phyloP scores from a whole-genome alignment of 2,329 filamentous ascomycete species.

The Hypoxylon sp. region DNA sequence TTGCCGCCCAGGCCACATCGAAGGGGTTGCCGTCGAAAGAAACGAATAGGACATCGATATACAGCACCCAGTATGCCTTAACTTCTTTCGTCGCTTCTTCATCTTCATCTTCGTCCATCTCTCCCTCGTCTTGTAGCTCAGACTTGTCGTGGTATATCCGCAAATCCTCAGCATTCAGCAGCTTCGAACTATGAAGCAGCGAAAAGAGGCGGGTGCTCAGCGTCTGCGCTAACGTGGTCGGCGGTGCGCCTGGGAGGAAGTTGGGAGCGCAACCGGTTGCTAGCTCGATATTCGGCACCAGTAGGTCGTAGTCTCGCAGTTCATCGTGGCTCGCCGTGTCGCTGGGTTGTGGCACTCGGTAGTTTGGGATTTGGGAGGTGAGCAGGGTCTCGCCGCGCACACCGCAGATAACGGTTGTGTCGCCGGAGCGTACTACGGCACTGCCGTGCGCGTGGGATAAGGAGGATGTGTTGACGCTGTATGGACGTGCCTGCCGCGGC shows the following conservation, averaged over 20 bases:
- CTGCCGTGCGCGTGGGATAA: constrained; percentile 92
- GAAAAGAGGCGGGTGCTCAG: constrained; percentile 85
- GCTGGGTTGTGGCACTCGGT: constrained; percentile 62
- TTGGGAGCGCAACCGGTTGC: constrained; percentile 90
- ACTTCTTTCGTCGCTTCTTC: constrained; percentile 61
- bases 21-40: constrained; percentile 93
- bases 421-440: constrained; percentile 87
- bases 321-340: constrained; percentile 58
- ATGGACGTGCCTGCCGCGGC: constrained; percentile 76
- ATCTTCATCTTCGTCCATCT: constrained; percentile 45
- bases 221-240: constrained; percentile 84
- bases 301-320: constrained; percentile 75
- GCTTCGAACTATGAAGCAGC: constrained; percentile 77
- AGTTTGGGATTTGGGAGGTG: constrained; percentile 80
- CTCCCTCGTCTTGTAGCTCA: constrained; percentile 51
- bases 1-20: constrained; percentile 89
- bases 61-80: constrained; percentile 94
- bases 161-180: constrained; percentile 78
- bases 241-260: constrained; percentile 87
- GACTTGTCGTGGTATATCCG: constrained; percentile 71
- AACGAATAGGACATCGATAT: constrained; percentile 95
- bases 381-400: constrained; percentile 88
- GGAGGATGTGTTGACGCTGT: constrained; percentile 85
- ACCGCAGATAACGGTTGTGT: constrained; percentile 95
- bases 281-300: constrained; percentile 95